Base-by-base conservation (phyloP, 1,284 basidiomycete genomes). In the Cutaneotrichosporon sp. region DNA sequence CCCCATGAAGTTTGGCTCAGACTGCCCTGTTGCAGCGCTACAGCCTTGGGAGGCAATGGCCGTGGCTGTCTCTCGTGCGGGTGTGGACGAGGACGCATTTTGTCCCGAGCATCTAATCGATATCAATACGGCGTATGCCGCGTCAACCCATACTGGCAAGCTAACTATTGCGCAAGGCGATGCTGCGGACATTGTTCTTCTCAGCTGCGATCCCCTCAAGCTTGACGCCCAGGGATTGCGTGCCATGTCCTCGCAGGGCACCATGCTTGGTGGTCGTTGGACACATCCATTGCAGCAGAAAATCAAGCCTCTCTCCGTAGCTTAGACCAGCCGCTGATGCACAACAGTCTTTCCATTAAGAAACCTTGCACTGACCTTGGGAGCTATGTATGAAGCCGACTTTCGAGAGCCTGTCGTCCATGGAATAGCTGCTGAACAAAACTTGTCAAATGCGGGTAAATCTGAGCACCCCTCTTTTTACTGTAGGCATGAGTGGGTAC, bases 21-120 rank as follows among this genome's bases (percentile, higher is more conserved):
- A 73, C 51, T 63, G 64, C 18, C 71, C 69, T 9, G 64, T 73
- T 26, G 65, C 69, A 7, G 59, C 54, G 8, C 49, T 72, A 7
- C 59, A 70, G 37, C 72, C 70, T 15, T 71, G 72, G 68, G 62
- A 68, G 21, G 64, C 65, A 4, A 61, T 72, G 40, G 69, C 69
- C 3, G 66, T 65, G 3, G 69, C 65, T 0, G 53, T 70, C 20
- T 56, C 61, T 18, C 56, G 62, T 7, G 41, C 43, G 0, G 52
- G 44, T 0, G 22, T 37, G 26, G 51, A 49, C n/a, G 46, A 58
- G 46, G 15, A 41, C 37, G 42, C 60, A 1, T 63, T 63, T 44
- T 55, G 50, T 39, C 46, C 51, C 34, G 56, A 61, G 40, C 58
- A 64, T 47, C 56, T 60, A 33, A 60, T 66, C 33, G 57, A 58